These are phyloP conservation scores for Picea engelmannii DNA, from an alignment of 83 land plant species.

Conservation along the genomic window DNA sequence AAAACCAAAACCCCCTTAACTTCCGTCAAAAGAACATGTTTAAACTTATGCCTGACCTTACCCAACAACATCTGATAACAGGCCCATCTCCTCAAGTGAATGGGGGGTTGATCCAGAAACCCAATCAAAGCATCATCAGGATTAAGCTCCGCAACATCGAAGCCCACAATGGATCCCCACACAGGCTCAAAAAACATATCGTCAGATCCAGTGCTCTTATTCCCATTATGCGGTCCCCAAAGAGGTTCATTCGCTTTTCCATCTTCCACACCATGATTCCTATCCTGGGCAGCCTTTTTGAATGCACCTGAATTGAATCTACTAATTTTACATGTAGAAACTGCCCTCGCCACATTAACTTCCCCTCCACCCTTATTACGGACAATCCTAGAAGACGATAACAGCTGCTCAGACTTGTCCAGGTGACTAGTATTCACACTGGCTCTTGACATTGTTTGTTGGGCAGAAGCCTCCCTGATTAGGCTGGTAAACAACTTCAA, in stretches of 20 bases:
- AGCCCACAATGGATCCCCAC: conserved; percentile 67
- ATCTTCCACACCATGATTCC: conserved; percentile 1
- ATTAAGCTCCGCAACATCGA: conserved; percentile 60
- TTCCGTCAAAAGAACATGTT: conserved; percentile 51
- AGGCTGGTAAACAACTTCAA: conserved; percentile 19
- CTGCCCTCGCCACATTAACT: background rate
- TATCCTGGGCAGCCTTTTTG: background rate
- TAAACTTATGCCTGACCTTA: conserved; percentile 54
- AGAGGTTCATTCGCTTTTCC: conserved; percentile 6
- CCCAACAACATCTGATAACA: conserved; percentile 86
- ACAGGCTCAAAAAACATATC: conserved; percentile 19
- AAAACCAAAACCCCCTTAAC: conserved; percentile 39
- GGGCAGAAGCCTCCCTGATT: conserved; percentile 8
- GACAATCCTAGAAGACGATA: background rate
- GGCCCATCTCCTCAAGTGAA: conserved; percentile 68
- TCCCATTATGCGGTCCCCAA: conserved; percentile 19
- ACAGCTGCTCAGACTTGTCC: background rate
- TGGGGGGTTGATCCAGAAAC: conserved; percentile 60
- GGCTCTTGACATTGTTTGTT: conserved; percentile 13
- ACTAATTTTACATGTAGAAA: conserved; percentile 15
- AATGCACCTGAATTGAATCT: conserved; percentile 8
- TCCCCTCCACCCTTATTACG: conserved; percentile 16
- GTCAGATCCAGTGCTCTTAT: background rate
- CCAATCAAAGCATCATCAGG: conserved; percentile 59
- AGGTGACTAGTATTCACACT: background rate